phyloP scores from a whole-genome alignment of 31 red algal genomes.

The Odonthalia washingtoniensis region DNA sequence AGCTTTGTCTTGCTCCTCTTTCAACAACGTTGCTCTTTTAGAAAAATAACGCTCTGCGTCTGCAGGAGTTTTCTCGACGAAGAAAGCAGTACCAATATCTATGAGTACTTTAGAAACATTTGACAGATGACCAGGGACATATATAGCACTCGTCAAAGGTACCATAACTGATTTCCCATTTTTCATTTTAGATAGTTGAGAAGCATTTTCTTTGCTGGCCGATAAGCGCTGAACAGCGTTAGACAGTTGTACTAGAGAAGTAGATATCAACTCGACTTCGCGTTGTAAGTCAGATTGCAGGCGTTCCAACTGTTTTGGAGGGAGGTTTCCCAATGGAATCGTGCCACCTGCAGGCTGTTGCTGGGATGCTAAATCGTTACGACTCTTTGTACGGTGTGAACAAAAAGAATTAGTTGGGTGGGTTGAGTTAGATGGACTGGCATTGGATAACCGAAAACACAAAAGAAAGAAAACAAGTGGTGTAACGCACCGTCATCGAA shows the following conservation, averaged over 20 bases:
- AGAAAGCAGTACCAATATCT: slow-evolving; percentile 89
- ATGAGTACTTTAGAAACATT: slow-evolving; percentile 70
- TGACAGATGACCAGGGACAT: slow-evolving; percentile 68
- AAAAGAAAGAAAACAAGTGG: no score
- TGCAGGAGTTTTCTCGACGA: slow-evolving; percentile 67
- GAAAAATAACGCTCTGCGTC: slow-evolving; percentile 77
- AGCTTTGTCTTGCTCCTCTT: slow-evolving; percentile 76
- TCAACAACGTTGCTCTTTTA: slow-evolving; percentile 60
- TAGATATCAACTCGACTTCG: slow-evolving; percentile 81
- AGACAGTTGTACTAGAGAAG: slow-evolving; percentile 61
- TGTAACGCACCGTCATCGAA: no score
- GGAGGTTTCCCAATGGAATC: slow-evolving; percentile 59
- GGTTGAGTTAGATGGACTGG: no score
- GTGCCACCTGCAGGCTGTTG: slow-evolving; percentile 57
- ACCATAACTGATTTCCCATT: slow-evolving; percentile 59
- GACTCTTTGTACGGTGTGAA: no score
- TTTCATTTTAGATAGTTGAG: slow-evolving; percentile 49
- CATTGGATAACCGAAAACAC: no score
- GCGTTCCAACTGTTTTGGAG: slow-evolving; percentile 69
- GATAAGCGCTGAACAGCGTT: slow-evolving; percentile 65
- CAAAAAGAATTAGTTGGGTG: no score
- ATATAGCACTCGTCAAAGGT: slow-evolving; percentile 82
- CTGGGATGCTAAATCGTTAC: no score
- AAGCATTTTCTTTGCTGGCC: slow-evolving; percentile 67
- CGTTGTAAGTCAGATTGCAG: slow-evolving; percentile 65